These are phyloP conservation scores for Smittium mucronatum DNA, from an alignment of 371 early-diverging fungal genomes.

Conservation along the genomic window DNA sequence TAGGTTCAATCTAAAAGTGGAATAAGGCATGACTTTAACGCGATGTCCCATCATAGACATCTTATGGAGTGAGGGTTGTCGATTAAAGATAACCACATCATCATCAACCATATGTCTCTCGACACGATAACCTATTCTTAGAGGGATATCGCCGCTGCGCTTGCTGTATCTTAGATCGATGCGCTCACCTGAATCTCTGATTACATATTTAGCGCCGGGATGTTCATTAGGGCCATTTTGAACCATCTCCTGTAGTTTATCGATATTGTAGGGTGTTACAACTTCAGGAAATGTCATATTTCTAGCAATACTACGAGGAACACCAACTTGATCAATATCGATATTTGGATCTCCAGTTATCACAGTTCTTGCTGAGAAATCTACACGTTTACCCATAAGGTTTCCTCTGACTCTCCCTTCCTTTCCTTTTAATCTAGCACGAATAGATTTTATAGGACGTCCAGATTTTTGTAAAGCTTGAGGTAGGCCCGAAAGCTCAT, in stretches of 20 bases:
- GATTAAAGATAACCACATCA: slow-evolving; percentile 98
- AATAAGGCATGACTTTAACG: slow-evolving; percentile 96
- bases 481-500: slow-evolving; percentile 96
- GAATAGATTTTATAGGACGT: slow-evolving; percentile 93
- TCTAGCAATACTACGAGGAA: slow-evolving; percentile 95
- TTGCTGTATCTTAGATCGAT: slow-evolving; percentile 91
- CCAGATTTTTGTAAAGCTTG: slow-evolving; percentile 94
- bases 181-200: slow-evolving; percentile 92
- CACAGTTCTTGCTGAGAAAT: slow-evolving; percentile 99
- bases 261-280: slow-evolving; percentile 97
- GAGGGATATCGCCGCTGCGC: slow-evolving; percentile 73
- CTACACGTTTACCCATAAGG: slow-evolving; percentile 99
- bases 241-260: slow-evolving; percentile 77
- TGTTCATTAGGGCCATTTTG: slow-evolving; percentile 92
- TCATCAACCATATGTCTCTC: slow-evolving; percentile 96
- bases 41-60: slow-evolving; percentile 99
- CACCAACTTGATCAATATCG: slow-evolving; percentile 96
- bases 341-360: slow-evolving; percentile 99
- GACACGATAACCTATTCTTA: slow-evolving; percentile 90
- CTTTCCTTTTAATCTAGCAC: slow-evolving; percentile 98
- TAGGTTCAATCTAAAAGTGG: slow-evolving; percentile 97
- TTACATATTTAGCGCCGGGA: slow-evolving; percentile 99
- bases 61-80: slow-evolving; percentile 99
- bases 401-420: slow-evolving; percentile 99
- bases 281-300: slow-evolving; percentile 98